A percentile compares a stretch with the other conserved stretches of the same genome.
Evolutionary conservation across 1,139 yeast species (phyloP).

Genomic region (Sugiyamaella sp.): DNA sequence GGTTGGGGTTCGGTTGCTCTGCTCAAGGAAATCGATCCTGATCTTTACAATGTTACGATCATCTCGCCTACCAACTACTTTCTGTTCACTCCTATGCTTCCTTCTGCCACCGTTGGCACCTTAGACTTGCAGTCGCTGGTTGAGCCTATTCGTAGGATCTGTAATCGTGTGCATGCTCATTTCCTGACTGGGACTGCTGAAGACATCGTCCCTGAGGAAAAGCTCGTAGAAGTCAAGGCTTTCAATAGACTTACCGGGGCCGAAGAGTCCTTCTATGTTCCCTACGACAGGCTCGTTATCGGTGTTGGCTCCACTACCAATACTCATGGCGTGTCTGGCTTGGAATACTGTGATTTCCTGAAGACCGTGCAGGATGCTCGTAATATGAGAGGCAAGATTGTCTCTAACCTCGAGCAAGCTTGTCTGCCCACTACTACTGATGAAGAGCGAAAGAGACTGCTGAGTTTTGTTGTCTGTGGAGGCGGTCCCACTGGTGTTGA

Average conservation of each 20-base stretch:
- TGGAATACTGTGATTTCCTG: conserved; percentile 58
- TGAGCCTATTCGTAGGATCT: conserved; percentile 60
- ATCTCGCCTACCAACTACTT: conserved; percentile 65
- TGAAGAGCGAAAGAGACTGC: conserved; percentile 58
- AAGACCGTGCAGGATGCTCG: conserved; percentile 71
- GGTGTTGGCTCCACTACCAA: conserved; percentile 68
- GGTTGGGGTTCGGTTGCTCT: conserved; percentile 58
- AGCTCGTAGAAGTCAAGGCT: conserved; percentile 56
- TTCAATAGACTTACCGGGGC: conserved; percentile 46
- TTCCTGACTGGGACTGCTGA: conserved; percentile 60
- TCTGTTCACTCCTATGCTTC: conserved; percentile 60
- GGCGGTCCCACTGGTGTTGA: conserved; percentile 77
- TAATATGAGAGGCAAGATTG: conserved; percentile 55
- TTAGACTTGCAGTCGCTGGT: conserved; percentile 54
- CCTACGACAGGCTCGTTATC: conserved; percentile 64
- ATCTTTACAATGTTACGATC: conserved; percentile 60
- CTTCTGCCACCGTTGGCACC: conserved; percentile 64
- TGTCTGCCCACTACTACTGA: conserved; percentile 62
- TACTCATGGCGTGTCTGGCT: conserved; percentile 67
- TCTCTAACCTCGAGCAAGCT: conserved; percentile 58
- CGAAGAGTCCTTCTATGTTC: conserved; percentile 52
- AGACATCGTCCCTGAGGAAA: conserved; percentile 54
- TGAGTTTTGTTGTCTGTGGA: conserved; percentile 68
- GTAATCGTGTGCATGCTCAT: conserved; percentile 53
- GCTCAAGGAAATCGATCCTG: conserved; percentile 48